Percentiles rank a stretch among this genome's conserved stretches.
phyloP scores from a whole-genome alignment of 768 basidiomycete genomes.

The Tephrocybe rancida region DNA sequence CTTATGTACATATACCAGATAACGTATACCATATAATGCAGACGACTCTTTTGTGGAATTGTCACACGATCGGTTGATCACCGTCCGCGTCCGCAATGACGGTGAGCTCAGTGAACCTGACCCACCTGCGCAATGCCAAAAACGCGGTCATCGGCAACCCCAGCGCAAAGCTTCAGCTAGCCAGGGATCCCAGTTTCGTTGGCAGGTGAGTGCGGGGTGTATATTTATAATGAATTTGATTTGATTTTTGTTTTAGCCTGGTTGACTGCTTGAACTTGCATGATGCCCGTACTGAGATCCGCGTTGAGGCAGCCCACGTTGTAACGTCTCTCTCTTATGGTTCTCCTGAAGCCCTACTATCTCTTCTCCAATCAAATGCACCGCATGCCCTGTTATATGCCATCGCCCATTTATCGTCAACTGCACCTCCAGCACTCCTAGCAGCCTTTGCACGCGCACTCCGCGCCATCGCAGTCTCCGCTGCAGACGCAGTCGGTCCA shows the following conservation, averaged over 20 bases:
- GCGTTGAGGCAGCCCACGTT: conserved; percentile 76
- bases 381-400: conserved; percentile 65
- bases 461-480: conserved; percentile 55
- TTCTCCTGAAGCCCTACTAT: conserved; percentile 62
- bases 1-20: too few species aligned
- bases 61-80: too few species aligned
- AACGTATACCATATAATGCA: too few species aligned
- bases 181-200: conserved; percentile 58
- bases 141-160: conserved; percentile 83
- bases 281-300: conserved; percentile 42
- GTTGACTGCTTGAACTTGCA: conserved; percentile 59
- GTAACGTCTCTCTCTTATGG: conserved; percentile 76
- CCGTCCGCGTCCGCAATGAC: conserved; percentile 23
- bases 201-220: conserved; percentile 62
- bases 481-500: conserved; percentile 72
- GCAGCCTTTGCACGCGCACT: conserved; percentile 67
- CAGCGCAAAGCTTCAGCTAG: conserved; percentile 62
- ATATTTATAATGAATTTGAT: neutral
- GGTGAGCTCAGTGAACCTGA: conserved; percentile 22
- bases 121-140: conserved; percentile 66
- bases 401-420: conserved; percentile 47
- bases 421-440: conserved; percentile 42
- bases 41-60: too few species aligned
- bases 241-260: conserved; percentile 40
- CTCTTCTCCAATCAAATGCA: conserved; percentile 59